A percentile compares a stretch with the other conserved stretches of the same genome.
Evolutionary conservation across 257 asterid genomes (phyloP).

Genomic region (Handroanthus guayacan): DNA sequence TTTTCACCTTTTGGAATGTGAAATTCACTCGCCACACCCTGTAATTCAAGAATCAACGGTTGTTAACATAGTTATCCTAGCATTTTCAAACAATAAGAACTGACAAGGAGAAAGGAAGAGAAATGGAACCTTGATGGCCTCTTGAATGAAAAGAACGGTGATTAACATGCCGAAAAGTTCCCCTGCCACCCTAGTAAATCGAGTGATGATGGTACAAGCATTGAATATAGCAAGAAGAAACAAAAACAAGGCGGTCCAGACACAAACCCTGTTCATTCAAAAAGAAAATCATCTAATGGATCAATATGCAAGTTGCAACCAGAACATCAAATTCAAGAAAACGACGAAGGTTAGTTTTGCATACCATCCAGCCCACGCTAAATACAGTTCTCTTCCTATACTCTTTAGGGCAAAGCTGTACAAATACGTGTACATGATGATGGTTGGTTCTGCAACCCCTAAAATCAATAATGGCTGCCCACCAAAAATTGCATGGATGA

Average conservation of each 20-base stretch:
- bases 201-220: conserved; percentile 72
- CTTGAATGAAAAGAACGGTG: conserved; percentile 84
- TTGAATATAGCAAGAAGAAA: conserved; percentile 84
- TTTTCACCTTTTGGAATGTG: conserved; percentile 66
- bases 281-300: conserved; percentile 2
- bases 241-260: conserved; percentile 84
- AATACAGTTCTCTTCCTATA: conserved; percentile 67
- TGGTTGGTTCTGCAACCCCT: conserved; percentile 98
- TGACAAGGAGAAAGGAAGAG: neutral
- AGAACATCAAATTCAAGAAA: neutral
- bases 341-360: conserved; percentile 27
- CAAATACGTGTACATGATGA: conserved; percentile 86
- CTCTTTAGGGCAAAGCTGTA: conserved; percentile 63
- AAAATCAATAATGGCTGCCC: conserved; percentile 92
- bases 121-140: conserved; percentile 78
- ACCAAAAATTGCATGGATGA: conserved; percentile 81
- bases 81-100: neutral
- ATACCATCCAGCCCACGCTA: conserved; percentile 96
- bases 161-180: conserved; percentile 95
- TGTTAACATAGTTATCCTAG: conserved; percentile 5
- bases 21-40: conserved; percentile 92
- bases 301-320: conserved; percentile 1
- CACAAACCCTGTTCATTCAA: conserved; percentile 69
- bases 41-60: conserved; percentile 33
- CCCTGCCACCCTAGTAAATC: conserved; percentile 92